A percentile compares a stretch with the other conserved stretches of the same genome.
Conservation (phyloP, 139 green algal species). For the Diplosphaera chodatii region DNA sequence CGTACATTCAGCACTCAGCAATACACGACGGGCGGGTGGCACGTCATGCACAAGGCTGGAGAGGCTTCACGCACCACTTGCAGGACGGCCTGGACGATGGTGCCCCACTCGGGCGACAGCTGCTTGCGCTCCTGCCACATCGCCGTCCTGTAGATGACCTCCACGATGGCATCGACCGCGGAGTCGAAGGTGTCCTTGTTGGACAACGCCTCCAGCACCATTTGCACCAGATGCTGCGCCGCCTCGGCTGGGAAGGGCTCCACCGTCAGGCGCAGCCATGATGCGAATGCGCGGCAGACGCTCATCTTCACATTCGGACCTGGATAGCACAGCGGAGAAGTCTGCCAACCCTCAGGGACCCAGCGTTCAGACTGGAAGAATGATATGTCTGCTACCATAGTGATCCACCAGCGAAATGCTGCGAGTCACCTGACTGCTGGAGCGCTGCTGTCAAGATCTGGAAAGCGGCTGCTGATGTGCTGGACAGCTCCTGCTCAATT, state of each 20-base stretch:
- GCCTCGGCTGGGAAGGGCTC: neutral
- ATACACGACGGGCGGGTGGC: too few species aligned
- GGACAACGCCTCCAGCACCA: slow-evolving; percentile 68
- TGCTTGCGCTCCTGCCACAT: neutral
- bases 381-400: too few species aligned
- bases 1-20: too few species aligned
- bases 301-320: slow-evolving; percentile 2
- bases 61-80: neutral
- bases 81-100: neutral
- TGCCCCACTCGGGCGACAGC: neutral
- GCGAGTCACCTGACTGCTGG: neutral
- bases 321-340: neutral
- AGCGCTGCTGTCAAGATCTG: slow-evolving; percentile 56
- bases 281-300: neutral
- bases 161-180: slow-evolving; percentile 65
- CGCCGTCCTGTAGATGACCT: slow-evolving; percentile 38
- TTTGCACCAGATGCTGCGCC: neutral
- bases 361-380: too few species aligned
- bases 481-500: slow-evolving; percentile 57
- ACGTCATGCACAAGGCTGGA: too few species aligned
- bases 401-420: too few species aligned
- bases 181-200: slow-evolving; percentile 60
- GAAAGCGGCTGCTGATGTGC: slow-evolving; percentile 37
- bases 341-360: too few species aligned
- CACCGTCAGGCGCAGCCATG: neutral